These are phyloP conservation scores for Phytophthora sp. DNA, from an alignment of 352 stramenopile species.

Conservation along the genomic window DNA sequence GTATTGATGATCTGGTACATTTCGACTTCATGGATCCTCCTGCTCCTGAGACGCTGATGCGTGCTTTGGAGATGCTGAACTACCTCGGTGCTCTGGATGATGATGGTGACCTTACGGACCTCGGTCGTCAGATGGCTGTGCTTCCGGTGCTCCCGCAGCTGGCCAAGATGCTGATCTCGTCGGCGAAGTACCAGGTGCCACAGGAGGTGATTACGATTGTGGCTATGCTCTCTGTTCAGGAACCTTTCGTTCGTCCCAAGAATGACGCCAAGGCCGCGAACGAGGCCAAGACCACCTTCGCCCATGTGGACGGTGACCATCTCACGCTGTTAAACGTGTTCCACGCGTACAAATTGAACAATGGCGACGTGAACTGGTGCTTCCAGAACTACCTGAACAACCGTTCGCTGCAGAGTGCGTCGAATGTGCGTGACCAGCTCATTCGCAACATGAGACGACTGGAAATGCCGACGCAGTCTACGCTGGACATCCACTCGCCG, in stretches of 20 bases:
- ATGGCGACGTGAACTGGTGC: constrained; percentile 94
- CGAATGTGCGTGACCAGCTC: constrained; percentile 97
- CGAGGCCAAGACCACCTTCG: constrained; percentile 96
- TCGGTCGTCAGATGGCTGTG: constrained; percentile 94
- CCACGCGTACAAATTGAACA: constrained; percentile 96
- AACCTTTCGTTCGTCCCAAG: constrained; percentile 96
- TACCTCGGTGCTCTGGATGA: constrained; percentile 98
- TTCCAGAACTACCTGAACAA: constrained; percentile 98
- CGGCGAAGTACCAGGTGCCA: constrained; percentile 95
- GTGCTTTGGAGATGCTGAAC: constrained; percentile 98
- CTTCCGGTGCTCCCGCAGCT: constrained; percentile 98
- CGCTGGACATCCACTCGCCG: constrained; percentile 76
- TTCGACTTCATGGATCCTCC: constrained; percentile 99
- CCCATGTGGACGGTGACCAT: constrained; percentile 96
- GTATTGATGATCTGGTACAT: constrained; percentile 99
- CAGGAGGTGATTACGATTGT: constrained; percentile 98
- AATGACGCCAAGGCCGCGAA: constrained; percentile 96
- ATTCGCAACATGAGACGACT: constrained; percentile 97
- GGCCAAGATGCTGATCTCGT: constrained; percentile 97
- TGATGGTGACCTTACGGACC: constrained; percentile 95
- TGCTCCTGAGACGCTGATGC: constrained; percentile 98
- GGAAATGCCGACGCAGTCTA: constrained; percentile 74
- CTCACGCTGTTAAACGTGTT: constrained; percentile 98
- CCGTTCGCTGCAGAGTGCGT: constrained; percentile 93
- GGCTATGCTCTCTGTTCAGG: constrained; percentile 95